Evolutionary conservation across 2,329 filamentous ascomycete species (phyloP).

Genomic region (Ambrosiella xylebori): DNA sequence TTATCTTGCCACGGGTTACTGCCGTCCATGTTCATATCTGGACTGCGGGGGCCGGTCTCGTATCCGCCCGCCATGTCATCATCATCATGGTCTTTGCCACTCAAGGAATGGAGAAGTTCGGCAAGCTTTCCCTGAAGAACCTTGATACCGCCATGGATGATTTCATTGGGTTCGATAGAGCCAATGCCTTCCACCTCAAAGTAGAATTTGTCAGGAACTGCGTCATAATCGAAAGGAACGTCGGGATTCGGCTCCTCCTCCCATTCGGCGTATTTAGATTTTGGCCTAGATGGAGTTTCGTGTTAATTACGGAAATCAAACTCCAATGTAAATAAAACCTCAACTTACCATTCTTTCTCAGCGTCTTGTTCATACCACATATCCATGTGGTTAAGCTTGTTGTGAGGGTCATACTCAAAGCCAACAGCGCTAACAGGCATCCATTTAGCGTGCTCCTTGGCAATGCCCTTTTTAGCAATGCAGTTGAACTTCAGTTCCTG

Average conservation of each 20-base stretch:
- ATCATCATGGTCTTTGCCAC: constrained; percentile 34
- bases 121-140: constrained; percentile 84
- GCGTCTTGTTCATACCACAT: constrained; percentile 84
- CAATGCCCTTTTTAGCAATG: constrained; percentile 94
- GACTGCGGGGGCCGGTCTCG: constrained; percentile 48
- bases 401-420: constrained; percentile 96
- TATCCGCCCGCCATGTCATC: constrained; percentile 23
- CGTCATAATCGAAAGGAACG: constrained; percentile 81
- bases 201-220: constrained; percentile 72
- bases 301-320: too few relatives aligned
- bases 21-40: constrained; percentile 43
- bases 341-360: constrained; percentile 62
- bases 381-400: constrained; percentile 81
- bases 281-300: constrained; percentile 40
- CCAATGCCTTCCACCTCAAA: constrained; percentile 84
- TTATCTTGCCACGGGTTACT: constrained; percentile 41
- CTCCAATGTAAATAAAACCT: too few relatives aligned
- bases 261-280: constrained; percentile 61
- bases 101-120: constrained; percentile 49
- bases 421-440: constrained; percentile 79
- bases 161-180: constrained; percentile 72
- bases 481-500: constrained; percentile 85
- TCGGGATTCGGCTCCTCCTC: constrained; percentile 67
- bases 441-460: constrained; percentile 98
- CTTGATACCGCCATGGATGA: constrained; percentile 76